Percentiles rank a stretch among this genome's conserved stretches.
Conservation (phyloP, 495 filamentous ascomycete genomes). For the Xylaria telfairii region DNA sequence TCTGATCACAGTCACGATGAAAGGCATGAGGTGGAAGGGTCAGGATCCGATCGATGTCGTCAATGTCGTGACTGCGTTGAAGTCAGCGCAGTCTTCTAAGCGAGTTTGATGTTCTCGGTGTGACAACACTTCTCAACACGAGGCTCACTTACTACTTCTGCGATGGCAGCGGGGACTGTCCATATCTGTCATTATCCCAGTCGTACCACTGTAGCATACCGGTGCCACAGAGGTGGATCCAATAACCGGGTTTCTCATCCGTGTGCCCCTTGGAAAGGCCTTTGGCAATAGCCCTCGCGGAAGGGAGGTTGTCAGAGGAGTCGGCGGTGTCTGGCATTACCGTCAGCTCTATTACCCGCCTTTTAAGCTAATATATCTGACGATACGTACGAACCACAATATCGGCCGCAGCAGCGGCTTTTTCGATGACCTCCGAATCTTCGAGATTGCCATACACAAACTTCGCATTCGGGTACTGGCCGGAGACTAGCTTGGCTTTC, state of each 20-base stretch:
- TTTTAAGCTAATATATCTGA: not conserved
- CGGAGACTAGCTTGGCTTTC: conserved; percentile 66
- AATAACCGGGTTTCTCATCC: conserved; percentile 53
- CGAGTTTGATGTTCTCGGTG: not conserved
- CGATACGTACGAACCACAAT: conserved; percentile 66
- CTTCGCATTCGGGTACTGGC: conserved; percentile 57
- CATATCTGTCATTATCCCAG: conserved; percentile 42
- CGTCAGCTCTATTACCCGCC: not conserved
- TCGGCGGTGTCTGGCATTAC: conserved; percentile 50
- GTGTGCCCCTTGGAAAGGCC: conserved; percentile 52
- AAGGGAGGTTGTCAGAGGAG: conserved; percentile 50
- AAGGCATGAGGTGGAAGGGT: conserved; percentile 47
- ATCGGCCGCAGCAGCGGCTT: conserved; percentile 66
- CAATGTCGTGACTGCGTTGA: conserved; percentile 43
- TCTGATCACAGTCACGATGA: conserved; percentile 56
- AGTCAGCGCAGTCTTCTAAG: not conserved
- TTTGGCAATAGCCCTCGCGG: conserved; percentile 51
- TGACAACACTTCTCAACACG: not conserved
- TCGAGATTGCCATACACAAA: conserved; percentile 67
- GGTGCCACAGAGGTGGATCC: conserved; percentile 56
- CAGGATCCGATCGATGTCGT: conserved; percentile 42
- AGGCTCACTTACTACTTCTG: conserved; percentile 32
- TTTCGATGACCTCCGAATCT: conserved; percentile 58
- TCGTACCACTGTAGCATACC: conserved; percentile 57
- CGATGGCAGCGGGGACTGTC: conserved; percentile 48